Conservation (phyloP, 73 alveolate species). For the Paramecium octaurelia region DNA sequence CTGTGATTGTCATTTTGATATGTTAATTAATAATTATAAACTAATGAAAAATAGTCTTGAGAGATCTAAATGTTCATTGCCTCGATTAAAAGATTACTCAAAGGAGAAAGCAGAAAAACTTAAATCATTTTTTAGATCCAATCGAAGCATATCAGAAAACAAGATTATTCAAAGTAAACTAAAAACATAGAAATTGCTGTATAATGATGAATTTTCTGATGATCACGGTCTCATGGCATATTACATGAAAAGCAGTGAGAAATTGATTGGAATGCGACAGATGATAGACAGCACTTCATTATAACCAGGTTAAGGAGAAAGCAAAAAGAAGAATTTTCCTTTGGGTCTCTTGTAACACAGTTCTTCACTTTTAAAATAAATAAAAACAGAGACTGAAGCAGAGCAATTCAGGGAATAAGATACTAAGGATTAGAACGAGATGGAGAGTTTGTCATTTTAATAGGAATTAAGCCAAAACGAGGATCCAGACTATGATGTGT, state of each 20-base stretch:
- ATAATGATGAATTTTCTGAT: background rate
- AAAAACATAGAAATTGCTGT: background rate
- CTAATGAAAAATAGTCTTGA: background rate
- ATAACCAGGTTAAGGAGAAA: background rate
- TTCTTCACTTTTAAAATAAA: background rate
- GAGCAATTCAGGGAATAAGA: background rate
- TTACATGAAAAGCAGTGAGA: background rate
- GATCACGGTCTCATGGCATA: background rate
- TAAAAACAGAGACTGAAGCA: background rate
- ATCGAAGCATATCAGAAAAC: conserved; percentile 17
- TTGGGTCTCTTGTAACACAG: background rate
- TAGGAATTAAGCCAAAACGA: background rate
- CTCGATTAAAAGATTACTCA: conserved; percentile 29
- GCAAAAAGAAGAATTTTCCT: background rate
- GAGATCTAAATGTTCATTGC: background rate
- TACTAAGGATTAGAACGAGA: background rate
- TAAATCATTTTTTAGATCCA: background rate
- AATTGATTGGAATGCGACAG: background rate
- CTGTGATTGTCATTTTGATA: background rate
- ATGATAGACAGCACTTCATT: background rate
- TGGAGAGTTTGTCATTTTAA: background rate
- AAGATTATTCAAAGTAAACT: background rate
- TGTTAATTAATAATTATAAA: background rate
- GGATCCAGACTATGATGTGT: background rate
- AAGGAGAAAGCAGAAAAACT: conserved; percentile 31